Conservation (phyloP, 2,329 filamentous ascomycete genomes). For the Bipolaris gigantea region DNA sequence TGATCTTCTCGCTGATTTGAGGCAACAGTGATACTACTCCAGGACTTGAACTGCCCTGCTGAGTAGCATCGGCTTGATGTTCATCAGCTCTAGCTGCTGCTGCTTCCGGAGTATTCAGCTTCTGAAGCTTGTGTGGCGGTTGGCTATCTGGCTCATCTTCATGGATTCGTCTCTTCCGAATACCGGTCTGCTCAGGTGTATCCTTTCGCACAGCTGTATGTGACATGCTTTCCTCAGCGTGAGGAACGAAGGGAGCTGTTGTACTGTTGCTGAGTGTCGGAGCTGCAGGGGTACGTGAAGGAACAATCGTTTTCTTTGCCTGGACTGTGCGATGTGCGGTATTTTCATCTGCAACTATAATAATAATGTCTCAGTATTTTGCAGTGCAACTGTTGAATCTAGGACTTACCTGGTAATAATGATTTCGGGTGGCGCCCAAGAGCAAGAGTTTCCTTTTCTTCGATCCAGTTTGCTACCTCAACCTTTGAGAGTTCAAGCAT, state of each 20-base stretch:
- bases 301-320: background rate
- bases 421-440: slow-evolving; percentile 18
- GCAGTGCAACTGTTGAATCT: background rate
- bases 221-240: background rate
- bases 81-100: background rate
- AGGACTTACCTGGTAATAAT: slow-evolving; percentile 3
- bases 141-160: background rate
- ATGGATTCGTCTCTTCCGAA: background rate
- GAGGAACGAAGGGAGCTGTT: background rate
- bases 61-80: background rate
- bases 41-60: background rate
- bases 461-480: slow-evolving; percentile 24
- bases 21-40: background rate
- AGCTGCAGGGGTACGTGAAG: background rate
- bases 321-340: background rate
- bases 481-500: slow-evolving; percentile 1
- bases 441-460: slow-evolving; percentile 23
- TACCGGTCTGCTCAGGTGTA: background rate
- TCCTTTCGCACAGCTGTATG: background rate
- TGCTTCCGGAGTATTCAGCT: background rate
- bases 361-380: background rate
- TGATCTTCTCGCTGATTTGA: slow-evolving; percentile 11
- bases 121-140: slow-evolving; percentile 4
- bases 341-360: background rate
- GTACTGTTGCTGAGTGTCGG: background rate